Percentiles rank a stretch among this genome's conserved stretches.
phyloP scores from a whole-genome alignment of 148 eudicot genomes.

The Rhododendron molle region DNA sequence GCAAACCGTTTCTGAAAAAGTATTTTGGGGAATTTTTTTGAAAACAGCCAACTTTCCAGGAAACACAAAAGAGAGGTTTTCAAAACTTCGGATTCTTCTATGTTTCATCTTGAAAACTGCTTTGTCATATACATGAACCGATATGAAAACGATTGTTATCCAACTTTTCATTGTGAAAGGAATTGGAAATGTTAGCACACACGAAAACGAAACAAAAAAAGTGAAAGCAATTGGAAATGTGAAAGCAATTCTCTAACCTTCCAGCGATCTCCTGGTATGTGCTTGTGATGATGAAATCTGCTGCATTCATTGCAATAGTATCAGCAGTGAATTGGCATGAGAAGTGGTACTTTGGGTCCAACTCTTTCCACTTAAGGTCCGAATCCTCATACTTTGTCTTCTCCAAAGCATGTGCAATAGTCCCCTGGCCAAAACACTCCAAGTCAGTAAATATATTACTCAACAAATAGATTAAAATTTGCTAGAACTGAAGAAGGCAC shows the following conservation, averaged over 20 bases:
- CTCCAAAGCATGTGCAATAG: constrained; percentile 96
- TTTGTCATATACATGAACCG: neutral
- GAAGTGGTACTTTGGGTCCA: constrained; percentile 84
- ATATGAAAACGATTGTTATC: neutral
- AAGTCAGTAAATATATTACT: neutral
- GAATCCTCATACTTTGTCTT: constrained; percentile 98
- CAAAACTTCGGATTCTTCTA: neutral
- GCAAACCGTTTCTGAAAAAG: neutral
- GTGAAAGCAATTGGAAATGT: neutral
- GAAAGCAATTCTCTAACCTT: constrained; percentile 39
- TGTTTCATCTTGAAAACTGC: neutral
- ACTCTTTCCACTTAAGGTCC: constrained; percentile 77
- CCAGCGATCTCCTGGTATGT: constrained; percentile 98
- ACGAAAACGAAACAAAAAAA: neutral
- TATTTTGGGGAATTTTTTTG: neutral
- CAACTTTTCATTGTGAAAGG: neutral
- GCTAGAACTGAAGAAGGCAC: neutral
- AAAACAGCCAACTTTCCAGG: neutral
- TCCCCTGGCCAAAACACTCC: constrained; percentile 41
- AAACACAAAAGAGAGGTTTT: neutral
- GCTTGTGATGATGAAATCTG: constrained; percentile 95
- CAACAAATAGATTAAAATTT: neutral
- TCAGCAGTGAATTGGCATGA: constrained; percentile 97
- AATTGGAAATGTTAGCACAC: too few relatives aligned
- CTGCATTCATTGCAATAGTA: constrained; percentile 81